Conservation (phyloP, 1,284 basidiomycete genomes). For the Papiliotrema flavescens region DNA sequence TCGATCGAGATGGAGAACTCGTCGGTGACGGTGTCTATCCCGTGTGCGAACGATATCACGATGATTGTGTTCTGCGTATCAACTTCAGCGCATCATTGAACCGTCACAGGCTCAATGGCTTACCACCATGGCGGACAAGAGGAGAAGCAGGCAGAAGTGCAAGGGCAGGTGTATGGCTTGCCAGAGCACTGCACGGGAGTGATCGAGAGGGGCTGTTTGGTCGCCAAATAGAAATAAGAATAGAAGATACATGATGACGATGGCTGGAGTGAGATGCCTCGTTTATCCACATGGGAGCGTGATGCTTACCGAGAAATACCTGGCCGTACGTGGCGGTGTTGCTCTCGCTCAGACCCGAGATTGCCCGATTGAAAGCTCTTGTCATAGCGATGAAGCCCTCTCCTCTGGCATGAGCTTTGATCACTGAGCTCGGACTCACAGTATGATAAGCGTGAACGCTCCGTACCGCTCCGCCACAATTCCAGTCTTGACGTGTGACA, state of each 20-base stretch:
- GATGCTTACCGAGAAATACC: slow-evolving; percentile 19
- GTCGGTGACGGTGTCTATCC: not conserved
- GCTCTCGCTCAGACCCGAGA: slow-evolving; percentile 19
- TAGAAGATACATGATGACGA: too few species aligned
- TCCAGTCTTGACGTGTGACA: not conserved
- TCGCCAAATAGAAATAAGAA: not conserved
- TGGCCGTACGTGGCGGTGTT: slow-evolving; percentile 21
- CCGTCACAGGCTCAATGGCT: slow-evolving; percentile 1
- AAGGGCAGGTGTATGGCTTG: slow-evolving; percentile 27
- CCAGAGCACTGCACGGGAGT: slow-evolving; percentile 19
- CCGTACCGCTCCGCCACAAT: slow-evolving; percentile 22
- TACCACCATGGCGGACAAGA: slow-evolving; percentile 26
- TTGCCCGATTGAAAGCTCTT: slow-evolving; percentile 19
- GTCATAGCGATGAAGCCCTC: slow-evolving; percentile 30
- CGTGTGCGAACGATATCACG: slow-evolving; percentile 4
- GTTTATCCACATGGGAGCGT: not conserved
- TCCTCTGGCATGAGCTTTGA: not conserved
- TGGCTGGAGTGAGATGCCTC: too few species aligned
- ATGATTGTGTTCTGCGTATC: not conserved
- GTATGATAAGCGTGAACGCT: slow-evolving; percentile 31
- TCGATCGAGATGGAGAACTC: not conserved
- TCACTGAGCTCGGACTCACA: slow-evolving; percentile 13
- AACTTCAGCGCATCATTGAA: not conserved
- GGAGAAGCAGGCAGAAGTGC: slow-evolving; percentile 23
- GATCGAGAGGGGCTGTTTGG: not conserved